Evolutionary conservation across 208 protist species (phyloP), one percentile per base, ranked within the genome.

Genomic region (Balamuthia mandrillaris): DNA sequence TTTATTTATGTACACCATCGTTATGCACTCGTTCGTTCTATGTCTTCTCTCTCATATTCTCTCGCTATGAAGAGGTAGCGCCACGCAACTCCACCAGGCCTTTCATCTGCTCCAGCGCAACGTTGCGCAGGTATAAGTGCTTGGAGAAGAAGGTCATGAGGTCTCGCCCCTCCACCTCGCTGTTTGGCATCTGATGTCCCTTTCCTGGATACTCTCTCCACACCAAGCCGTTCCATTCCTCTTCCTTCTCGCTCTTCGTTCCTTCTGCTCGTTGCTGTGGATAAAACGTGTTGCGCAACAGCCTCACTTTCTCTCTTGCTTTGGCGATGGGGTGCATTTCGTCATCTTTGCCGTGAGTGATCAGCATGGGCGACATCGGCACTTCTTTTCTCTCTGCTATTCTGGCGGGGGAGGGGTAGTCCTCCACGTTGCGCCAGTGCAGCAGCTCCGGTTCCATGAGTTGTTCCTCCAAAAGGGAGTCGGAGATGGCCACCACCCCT

Each of bases 181-280:
- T 78, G 29, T 78, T 56, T 42, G 58, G n/a, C 68, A 78, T 78
- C 3, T 78, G 45, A 35, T 78, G 68, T 31, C 10, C 68, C 68
- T 78, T 78, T 5, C 58, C 68, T n/a, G n/a, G n/a, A 49, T 78
- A 78, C 68, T 78, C 68, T 29, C 58, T 78, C 68, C 68, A 78
- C 7, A 16, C 24, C 47, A 78, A 29, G 12, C 49, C 44, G 44
- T 45, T 45, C 37, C n/a, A n/a, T n/a, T 54, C 56, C 29, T 3
- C 61, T 29, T 29, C 54, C 9, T 21, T 63, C 54, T 21, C 54
- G 12, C n/a, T 7, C 12, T 14, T 78, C 52, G 44, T 21, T 29
- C 31, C 45, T 41, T 21, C n/a, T n/a, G n/a, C n/a, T n/a, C n/a
- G n/a, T n/a, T n/a, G n/a, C n/a, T n/a, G n/a, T n/a, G n/a, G n/a